Conservation (phyloP, 495 filamentous ascomycete species). For the Saxophila tyrrhenica region DNA sequence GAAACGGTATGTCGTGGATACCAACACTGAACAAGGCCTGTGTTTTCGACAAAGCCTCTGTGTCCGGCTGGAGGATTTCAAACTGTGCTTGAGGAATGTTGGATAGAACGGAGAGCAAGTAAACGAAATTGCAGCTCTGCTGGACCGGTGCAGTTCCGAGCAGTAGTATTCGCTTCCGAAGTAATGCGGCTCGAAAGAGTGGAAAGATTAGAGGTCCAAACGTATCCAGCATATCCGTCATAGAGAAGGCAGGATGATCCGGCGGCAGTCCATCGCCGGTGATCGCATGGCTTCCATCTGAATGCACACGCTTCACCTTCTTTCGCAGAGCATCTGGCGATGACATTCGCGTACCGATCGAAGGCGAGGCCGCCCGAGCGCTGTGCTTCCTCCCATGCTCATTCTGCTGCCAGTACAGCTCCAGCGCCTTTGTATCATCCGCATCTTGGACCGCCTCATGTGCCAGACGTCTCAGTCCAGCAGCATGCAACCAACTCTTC, state of each 20-base stretch:
- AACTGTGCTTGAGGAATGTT: conserved; percentile 56
- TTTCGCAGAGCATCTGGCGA: conserved; percentile 4
- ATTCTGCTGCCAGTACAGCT: conserved; percentile 69
- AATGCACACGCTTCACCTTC: conserved; percentile 33
- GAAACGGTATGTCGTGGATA: conserved; percentile 78
- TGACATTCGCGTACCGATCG: conserved; percentile 8
- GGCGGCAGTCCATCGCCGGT: not conserved
- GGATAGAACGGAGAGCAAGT: conserved; percentile 83
- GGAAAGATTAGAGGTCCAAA: conserved; percentile 90
- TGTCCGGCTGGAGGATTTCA: conserved; percentile 50
- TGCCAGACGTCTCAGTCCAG: conserved; percentile 62
- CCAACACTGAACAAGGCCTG: conserved; percentile 81
- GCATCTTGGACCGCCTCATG: conserved; percentile 45
- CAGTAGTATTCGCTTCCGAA: conserved; percentile 80
- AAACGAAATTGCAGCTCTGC: conserved; percentile 68
- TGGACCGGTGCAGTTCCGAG: conserved; percentile 76
- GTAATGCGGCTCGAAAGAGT: conserved; percentile 73
- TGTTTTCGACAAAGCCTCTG: conserved; percentile 48
- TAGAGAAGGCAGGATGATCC: conserved; percentile 75
- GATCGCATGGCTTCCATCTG: conserved; percentile 37
- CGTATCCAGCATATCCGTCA: conserved; percentile 60
- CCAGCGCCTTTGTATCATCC: conserved; percentile 48
- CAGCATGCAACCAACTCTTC: conserved; percentile 79
- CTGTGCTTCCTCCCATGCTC: no score
- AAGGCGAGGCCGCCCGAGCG: conserved; percentile 6